Percentiles rank a stretch among this genome's conserved stretches.
Evolutionary conservation across 352 stramenopile genomes (phyloP).

Genomic region (Phytophthora sp.): DNA sequence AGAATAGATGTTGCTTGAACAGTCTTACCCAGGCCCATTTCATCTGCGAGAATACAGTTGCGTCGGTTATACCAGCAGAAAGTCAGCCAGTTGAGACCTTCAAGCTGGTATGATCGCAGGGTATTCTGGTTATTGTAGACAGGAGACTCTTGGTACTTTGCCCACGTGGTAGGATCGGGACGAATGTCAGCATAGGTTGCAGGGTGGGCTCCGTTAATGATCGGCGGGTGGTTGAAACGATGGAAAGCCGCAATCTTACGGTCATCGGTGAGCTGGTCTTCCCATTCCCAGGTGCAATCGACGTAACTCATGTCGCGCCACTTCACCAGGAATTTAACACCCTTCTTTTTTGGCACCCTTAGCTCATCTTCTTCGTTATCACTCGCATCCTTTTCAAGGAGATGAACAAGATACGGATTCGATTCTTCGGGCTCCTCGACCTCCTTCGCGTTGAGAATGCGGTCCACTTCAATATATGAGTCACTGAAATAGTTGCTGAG

Average conservation of each 20-base stretch:
- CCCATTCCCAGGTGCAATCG: conserved; percentile 91
- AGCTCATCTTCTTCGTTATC: conserved; percentile 49
- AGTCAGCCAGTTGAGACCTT: conserved; percentile 98
- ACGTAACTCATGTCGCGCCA: conserved; percentile 92
- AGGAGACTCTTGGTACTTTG: conserved; percentile 90
- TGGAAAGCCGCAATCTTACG: conserved; percentile 90
- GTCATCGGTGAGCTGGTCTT: conserved; percentile 89
- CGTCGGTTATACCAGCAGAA: conserved; percentile 98
- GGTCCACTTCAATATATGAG: conserved; percentile 84
- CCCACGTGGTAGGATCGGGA: conserved; percentile 79
- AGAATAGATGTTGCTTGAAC: conserved; percentile 94
- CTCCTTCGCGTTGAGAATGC: conserved; percentile 79
- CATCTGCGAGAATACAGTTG: conserved; percentile 91
- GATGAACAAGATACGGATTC: conserved; percentile 66
- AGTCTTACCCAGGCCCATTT: conserved; percentile 93
- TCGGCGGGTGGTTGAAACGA: conserved; percentile 86
- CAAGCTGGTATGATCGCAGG: conserved; percentile 97
- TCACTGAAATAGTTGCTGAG: conserved; percentile 87
- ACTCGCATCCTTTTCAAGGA: conserved; percentile 46
- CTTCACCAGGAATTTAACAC: conserved; percentile 93
- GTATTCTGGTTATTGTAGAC: conserved; percentile 95
- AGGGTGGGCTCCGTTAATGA: conserved; percentile 82
- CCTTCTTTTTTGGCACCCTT: conserved; percentile 65
- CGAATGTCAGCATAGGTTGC: conserved; percentile 84
- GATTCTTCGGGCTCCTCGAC: conserved; percentile 76